Percentiles rank a stretch among this genome's conserved stretches.
Evolutionary conservation across 2,329 filamentous ascomycete genomes (phyloP).

Genomic region (Cadophora malorum): DNA sequence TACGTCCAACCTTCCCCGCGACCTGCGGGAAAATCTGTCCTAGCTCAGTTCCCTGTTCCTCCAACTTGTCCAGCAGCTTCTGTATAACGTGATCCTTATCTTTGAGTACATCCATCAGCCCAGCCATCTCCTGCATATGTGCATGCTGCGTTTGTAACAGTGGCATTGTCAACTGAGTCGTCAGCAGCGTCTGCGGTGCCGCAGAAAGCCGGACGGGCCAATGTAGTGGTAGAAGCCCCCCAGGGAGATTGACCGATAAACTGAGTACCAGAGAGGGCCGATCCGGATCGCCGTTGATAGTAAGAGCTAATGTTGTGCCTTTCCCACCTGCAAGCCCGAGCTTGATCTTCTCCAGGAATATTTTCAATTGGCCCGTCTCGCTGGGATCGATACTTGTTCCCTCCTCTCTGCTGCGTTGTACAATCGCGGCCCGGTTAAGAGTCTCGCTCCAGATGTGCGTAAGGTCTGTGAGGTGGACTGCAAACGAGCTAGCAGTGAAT

Average conservation of each 20-base stretch:
- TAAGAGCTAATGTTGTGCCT: constrained; percentile 53
- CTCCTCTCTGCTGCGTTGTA: constrained; percentile 64
- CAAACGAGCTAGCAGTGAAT: constrained; percentile 64
- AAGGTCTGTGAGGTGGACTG: constrained; percentile 72
- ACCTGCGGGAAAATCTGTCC: constrained; percentile 56
- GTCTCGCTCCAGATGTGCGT: constrained; percentile 75
- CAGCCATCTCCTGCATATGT: constrained; percentile 51
- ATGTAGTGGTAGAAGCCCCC: constrained; percentile 64
- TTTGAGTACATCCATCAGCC: constrained; percentile 52
- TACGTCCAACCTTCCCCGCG: constrained; percentile 46
- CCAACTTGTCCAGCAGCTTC: constrained; percentile 59
- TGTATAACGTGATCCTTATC: constrained; percentile 62
- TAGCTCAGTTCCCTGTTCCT: constrained; percentile 57
- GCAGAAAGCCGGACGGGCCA: constrained; percentile 68
- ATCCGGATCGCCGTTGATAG: constrained; percentile 50
- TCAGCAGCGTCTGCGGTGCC: constrained; percentile 48
- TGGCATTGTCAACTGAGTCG: constrained; percentile 54
- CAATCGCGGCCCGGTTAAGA: constrained; percentile 66
- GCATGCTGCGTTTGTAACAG: constrained; percentile 53
- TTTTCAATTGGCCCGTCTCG: constrained; percentile 68
- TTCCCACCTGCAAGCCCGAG: constrained; percentile 53
- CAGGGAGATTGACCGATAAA: constrained; percentile 65
- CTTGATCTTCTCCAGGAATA: constrained; percentile 69
- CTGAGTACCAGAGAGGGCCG: constrained; percentile 48
- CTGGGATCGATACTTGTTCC: constrained; percentile 75